Percentiles rank a stretch among this genome's conserved stretches.
phyloP scores from a whole-genome alignment of 2,329 filamentous ascomycete genomes.

The Coniella lustricola region DNA sequence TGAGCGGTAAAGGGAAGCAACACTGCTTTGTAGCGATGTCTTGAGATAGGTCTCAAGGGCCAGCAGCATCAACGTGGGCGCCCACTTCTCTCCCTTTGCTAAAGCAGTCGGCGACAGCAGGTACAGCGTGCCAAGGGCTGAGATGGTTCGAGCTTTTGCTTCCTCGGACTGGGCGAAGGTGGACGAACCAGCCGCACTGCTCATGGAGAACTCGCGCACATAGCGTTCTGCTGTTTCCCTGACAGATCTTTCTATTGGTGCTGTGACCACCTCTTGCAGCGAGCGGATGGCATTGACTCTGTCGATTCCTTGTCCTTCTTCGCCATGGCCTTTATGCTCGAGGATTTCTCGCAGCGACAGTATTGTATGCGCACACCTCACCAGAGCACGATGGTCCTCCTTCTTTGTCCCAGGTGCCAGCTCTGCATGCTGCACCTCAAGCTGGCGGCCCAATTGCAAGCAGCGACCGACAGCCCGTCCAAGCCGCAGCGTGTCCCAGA shows the following conservation, averaged over 20 bases:
- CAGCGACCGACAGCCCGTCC: constrained; percentile 71
- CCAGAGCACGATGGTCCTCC: constrained; percentile 70
- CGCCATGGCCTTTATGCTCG: constrained; percentile 56
- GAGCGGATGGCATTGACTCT: constrained; percentile 65
- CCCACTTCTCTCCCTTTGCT: constrained; percentile 46
- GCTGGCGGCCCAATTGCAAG: constrained; percentile 73
- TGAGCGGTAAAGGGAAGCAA: constrained; percentile 66
- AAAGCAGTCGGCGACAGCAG: constrained; percentile 64
- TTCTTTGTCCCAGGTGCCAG: constrained; percentile 42
- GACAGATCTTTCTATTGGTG: constrained; percentile 67
- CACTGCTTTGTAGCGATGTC: constrained; percentile 69
- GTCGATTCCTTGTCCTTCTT: constrained; percentile 72
- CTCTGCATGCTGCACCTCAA: constrained; percentile 80
- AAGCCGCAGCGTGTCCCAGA: constrained; percentile 74
- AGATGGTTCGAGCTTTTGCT: constrained; percentile 63
- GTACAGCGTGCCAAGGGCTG: constrained; percentile 71
- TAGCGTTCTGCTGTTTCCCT: constrained; percentile 68
- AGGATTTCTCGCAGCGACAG: constrained; percentile 69
- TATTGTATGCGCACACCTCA: constrained; percentile 76
- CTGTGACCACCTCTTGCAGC: constrained; percentile 59
- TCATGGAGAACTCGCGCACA: constrained; percentile 77
- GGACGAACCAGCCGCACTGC: constrained; percentile 31
- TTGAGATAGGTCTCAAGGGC: constrained; percentile 78
- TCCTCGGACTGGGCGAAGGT: constrained; percentile 62
- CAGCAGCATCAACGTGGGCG: constrained; percentile 65